Evolutionary conservation across 768 basidiomycete genomes (phyloP), one percentile per base, ranked within the genome.

Genomic region (Pseudohyphozyma bogoriensis): DNA sequence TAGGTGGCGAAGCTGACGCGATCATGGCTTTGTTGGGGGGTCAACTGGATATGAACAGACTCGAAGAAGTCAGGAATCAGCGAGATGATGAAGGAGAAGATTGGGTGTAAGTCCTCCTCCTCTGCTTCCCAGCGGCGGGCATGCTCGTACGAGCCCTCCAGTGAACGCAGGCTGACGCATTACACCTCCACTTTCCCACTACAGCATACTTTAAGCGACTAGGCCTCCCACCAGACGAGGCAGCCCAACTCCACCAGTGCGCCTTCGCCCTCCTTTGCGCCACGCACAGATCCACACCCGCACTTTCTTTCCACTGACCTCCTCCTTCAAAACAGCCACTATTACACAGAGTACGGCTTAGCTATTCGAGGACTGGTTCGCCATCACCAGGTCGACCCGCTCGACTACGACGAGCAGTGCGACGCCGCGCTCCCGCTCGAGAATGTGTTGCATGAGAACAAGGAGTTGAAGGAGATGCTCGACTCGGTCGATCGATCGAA

Each of bases 381-480:
- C 26, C 66, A 68, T 33, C 66, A 68, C 58, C 49, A 64, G 26
- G 66, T 68, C 36, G 66, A 68, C 31, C 63, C 56, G 5, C 35
- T 51, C 15, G 49, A 39, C 51, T 66, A 67, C 46, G 63, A 67
- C 63, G 37, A 49, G 28, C 45, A 62, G 35, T 68, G 66, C 63
- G 66, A 68, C 47, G 60, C 63, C 12, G 57, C 63, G 2, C 51
- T 69, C 9, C 65, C 68, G 10, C 58, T 69, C 42, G 68, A 69
- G 15, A 56, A n/a, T 4, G 58, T 66, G 28, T 60, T 69, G 46
- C 4, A 11, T 8, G 55, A 47, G 20, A 32, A 64, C 44, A 46
- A 59, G 0, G 24, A 33, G 22, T 29, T 64, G 32, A 36, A 51
- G 4, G 15, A 24, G 15, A 16, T 69, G 15, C 40, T 69, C 12